Conservation (phyloP, 169 alveolate species). For the Ichthyophthirius multifiliis region DNA sequence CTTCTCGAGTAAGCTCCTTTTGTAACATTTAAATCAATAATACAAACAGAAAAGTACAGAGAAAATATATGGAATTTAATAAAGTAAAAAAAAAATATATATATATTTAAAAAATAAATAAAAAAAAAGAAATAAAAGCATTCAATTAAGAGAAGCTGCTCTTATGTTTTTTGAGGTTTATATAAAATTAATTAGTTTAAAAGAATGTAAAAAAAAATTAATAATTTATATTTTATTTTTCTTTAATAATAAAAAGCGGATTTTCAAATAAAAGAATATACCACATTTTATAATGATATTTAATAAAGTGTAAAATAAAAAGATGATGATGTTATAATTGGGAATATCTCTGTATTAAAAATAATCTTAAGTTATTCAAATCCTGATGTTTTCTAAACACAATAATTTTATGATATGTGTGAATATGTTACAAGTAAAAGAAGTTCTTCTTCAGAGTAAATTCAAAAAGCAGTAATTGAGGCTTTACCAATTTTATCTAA, state of each 20-base stretch:
- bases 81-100: slow-evolving; percentile 23
- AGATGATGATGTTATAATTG: slow-evolving; percentile 43
- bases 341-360: slow-evolving; percentile 36
- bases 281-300: slow-evolving; percentile 20
- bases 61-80: slow-evolving; percentile 11
- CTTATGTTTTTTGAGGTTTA: slow-evolving; percentile 44
- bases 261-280: background rate
- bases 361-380: slow-evolving; percentile 29
- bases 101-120: background rate
- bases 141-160: slow-evolving; percentile 59
- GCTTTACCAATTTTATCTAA: slow-evolving; percentile 46
- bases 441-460: slow-evolving; percentile 16
- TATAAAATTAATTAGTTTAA: slow-evolving; percentile 40
- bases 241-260: background rate
- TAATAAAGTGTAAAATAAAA: slow-evolving; percentile 13
- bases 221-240: background rate
- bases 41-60: slow-evolving; percentile 28
- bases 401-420: background rate
- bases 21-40: slow-evolving; percentile 55
- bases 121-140: background rate
- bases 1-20: slow-evolving; percentile 57
- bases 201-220: slow-evolving; percentile 34
- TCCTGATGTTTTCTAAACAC: slow-evolving; percentile 11
- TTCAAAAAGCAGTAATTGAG: slow-evolving; percentile 31
- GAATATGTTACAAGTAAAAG: slow-evolving; percentile 19